phyloP scores from a whole-genome alignment of 495 filamentous ascomycete species.

The Penicillium manginii region DNA sequence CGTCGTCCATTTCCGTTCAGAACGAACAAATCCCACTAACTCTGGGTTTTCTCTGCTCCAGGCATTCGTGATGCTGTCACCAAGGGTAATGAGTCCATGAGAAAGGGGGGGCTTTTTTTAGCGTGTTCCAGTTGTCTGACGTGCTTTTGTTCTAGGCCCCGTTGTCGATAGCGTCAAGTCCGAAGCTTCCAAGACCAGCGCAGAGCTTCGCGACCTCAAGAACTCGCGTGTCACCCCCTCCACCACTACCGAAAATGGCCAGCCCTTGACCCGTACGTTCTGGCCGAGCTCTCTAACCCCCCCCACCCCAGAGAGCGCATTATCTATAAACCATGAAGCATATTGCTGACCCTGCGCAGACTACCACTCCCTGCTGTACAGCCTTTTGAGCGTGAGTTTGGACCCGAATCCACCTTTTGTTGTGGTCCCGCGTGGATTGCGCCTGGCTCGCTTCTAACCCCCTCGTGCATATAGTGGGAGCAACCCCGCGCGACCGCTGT shows the following conservation, averaged over 20 bases:
- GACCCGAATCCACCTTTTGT: neutral
- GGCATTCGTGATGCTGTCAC: conserved; percentile 32
- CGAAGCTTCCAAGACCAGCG: conserved; percentile 68
- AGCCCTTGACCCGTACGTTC: conserved; percentile 77
- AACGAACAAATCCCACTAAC: conserved; percentile 25
- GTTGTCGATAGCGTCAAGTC: conserved; percentile 77
- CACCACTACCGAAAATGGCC: conserved; percentile 75
- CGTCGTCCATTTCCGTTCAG: neutral
- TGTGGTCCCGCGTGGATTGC: neutral
- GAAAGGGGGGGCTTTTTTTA: conserved; percentile 3
- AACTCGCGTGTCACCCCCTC: conserved; percentile 68
- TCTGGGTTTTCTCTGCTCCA: conserved; percentile 19
- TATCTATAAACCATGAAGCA: neutral
- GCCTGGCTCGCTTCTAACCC: conserved; percentile 23
- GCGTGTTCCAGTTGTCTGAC: conserved; percentile 39
- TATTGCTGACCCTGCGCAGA: conserved; percentile 40
- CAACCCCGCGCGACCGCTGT: conserved; percentile 81
- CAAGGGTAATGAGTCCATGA: conserved; percentile 33
- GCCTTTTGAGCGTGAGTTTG: conserved; percentile 71
- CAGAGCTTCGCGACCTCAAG: conserved; percentile 77
- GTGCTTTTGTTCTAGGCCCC: conserved; percentile 56
- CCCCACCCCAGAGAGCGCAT: neutral
- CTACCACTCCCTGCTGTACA: conserved; percentile 95
- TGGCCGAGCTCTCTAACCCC: neutral
- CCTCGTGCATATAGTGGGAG: conserved; percentile 58